Evolutionary conservation across 2,329 filamentous ascomycete genomes (phyloP).

Genomic region (Lecanicillium sp.): DNA sequence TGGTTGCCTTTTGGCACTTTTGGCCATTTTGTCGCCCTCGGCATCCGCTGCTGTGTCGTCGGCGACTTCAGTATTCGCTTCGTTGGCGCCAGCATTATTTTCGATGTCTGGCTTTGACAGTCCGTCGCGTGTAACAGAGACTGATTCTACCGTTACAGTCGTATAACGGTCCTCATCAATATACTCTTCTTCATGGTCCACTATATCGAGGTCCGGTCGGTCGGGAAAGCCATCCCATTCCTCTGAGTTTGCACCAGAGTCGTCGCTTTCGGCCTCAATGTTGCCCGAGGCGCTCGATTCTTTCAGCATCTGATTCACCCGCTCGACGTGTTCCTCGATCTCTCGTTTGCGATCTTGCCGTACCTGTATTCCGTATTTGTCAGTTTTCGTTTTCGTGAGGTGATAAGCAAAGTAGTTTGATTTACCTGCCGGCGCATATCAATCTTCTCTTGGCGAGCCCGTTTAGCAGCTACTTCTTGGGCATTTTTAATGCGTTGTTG

Average conservation of each 20-base stretch:
- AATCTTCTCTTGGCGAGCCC: conserved; percentile 69
- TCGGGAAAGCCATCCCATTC: conserved; percentile 63
- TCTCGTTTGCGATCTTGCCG: conserved; percentile 76
- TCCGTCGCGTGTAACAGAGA: conserved; percentile 70
- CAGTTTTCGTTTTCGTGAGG: not conserved
- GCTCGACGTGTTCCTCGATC: conserved; percentile 72
- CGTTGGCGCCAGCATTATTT: conserved; percentile 24
- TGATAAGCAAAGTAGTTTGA: conserved; percentile 5
- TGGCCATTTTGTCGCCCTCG: conserved; percentile 9
- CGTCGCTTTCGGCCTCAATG: conserved; percentile 27
- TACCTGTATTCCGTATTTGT: conserved; percentile 45
- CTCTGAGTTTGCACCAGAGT: conserved; percentile 33
- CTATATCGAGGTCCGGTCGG: conserved; percentile 34
- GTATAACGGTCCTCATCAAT: conserved; percentile 95
- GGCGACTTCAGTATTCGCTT: conserved; percentile 21
- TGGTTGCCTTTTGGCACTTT: conserved; percentile 42
- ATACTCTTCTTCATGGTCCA: conserved; percentile 87
- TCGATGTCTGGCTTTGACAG: conserved; percentile 46
- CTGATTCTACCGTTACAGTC: conserved; percentile 86
- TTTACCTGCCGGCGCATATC: conserved; percentile 66
- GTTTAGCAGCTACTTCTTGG: conserved; percentile 71
- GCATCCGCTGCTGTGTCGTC: conserved; percentile 15
- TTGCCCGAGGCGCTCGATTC: conserved; percentile 47
- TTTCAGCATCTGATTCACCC: conserved; percentile 63
- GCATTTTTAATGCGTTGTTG: conserved; percentile 76